Conservation (phyloP, 257 asterid species). For the Petrea volubilis region DNA sequence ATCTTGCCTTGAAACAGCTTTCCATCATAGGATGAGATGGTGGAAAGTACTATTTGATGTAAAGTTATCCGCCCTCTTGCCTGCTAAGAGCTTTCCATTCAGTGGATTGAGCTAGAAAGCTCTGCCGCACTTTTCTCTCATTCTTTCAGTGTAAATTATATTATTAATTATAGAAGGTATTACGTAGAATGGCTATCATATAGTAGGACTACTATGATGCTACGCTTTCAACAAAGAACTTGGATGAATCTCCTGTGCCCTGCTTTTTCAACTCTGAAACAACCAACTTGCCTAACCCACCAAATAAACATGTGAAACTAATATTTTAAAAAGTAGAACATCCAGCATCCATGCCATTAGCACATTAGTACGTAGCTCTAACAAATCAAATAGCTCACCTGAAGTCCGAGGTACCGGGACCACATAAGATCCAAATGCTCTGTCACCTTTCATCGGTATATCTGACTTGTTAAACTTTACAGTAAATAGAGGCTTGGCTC, state of each 20-base stretch:
- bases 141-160: neutral
- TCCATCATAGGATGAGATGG: neutral
- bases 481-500: slow-evolving; percentile 84
- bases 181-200: neutral
- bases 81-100: too few relatives aligned
- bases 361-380: neutral
- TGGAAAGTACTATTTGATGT: too few relatives aligned
- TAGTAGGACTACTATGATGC: neutral
- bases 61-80: too few relatives aligned
- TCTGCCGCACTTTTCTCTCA: neutral
- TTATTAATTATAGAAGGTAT: neutral
- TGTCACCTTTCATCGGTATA: slow-evolving; percentile 48
- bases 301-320: neutral
- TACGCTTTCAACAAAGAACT: neutral
- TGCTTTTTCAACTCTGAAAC: neutral
- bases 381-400: slow-evolving; percentile 44
- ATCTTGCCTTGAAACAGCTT: neutral
- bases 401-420: slow-evolving; percentile 65
- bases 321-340: neutral
- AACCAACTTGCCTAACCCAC: neutral
- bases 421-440: slow-evolving; percentile 84
- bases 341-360: neutral
- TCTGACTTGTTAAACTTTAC: slow-evolving; percentile 79
- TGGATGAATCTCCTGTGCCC: neutral
- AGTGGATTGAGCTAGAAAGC: neutral